phyloP scores from a whole-genome alignment of 257 asterid species.

The Thymus mandschuricus region DNA sequence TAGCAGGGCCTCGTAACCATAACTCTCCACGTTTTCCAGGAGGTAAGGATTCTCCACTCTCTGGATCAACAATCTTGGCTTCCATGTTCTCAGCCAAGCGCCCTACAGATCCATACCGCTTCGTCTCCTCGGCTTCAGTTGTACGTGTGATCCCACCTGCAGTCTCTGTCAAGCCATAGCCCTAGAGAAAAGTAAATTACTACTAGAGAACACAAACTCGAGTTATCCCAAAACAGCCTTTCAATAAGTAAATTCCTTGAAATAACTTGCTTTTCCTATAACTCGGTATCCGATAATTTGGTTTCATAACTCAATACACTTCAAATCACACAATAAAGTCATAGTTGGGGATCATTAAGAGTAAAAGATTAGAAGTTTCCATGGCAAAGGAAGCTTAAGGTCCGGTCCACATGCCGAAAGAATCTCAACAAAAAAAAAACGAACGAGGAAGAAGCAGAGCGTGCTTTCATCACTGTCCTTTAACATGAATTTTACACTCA shows the following conservation, averaged over 20 bases:
- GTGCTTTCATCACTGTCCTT: too few species aligned
- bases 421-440: background rate
- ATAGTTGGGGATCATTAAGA: background rate
- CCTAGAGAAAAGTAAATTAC: slow-evolving; percentile 47
- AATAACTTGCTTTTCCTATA: background rate
- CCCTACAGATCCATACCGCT: slow-evolving; percentile 73
- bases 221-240: background rate
- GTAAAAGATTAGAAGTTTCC: background rate
- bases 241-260: background rate
- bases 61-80: slow-evolving; percentile 89
- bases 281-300: background rate
- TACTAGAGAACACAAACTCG: background rate
- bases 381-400: background rate
- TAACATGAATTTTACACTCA: too few species aligned
- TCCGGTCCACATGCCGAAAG: background rate
- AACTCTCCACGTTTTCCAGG: slow-evolving; percentile 84
- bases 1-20: slow-evolving; percentile 82
- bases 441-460: background rate
- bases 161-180: slow-evolving; percentile 92
- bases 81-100: slow-evolving; percentile 61
- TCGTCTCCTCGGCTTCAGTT: slow-evolving; percentile 56
- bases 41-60: slow-evolving; percentile 63
- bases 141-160: slow-evolving; percentile 66
- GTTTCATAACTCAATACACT: background rate
- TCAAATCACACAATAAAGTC: slow-evolving; percentile 12